Evolutionary conservation across 768 basidiomycete species (phyloP).

Genomic region (Suillus variegatus): DNA sequence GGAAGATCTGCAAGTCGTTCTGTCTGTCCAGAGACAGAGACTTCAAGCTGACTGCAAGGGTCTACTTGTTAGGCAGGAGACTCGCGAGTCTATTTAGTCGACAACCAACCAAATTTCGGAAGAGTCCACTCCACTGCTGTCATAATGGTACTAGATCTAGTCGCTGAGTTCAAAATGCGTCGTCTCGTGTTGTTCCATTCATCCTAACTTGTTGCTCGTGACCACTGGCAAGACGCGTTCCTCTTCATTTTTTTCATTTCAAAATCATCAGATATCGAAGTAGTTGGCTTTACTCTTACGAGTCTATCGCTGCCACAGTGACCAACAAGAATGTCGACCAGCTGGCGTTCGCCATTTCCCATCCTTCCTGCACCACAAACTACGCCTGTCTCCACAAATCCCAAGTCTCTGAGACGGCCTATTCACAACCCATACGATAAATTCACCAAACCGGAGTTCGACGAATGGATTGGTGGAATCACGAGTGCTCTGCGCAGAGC

Average conservation of each 20-base stretch:
- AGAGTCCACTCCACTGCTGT: neutral
- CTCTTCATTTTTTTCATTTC: neutral
- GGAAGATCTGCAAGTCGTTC: neutral
- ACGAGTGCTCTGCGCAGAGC: conserved; percentile 58
- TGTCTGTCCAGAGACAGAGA: neutral
- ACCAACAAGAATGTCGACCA: conserved; percentile 5
- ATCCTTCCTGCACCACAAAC: conserved; percentile 8
- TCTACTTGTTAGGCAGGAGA: neutral
- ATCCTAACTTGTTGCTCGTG: neutral
- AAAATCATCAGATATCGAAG: neutral
- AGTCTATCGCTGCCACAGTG: neutral
- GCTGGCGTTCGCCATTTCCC: conserved; percentile 8
- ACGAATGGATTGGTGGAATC: conserved; percentile 69
- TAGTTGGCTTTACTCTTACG: neutral
- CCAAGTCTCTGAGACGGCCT: conserved; percentile 41
- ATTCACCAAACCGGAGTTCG: conserved; percentile 67
- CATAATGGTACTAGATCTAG: neutral
- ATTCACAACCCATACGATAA: conserved; percentile 75
- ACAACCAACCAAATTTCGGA: neutral
- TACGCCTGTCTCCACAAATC: conserved; percentile 9
- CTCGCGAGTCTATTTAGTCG: neutral
- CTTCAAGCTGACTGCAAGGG: neutral
- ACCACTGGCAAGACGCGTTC: conserved; percentile 1
- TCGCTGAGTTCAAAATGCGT: conserved; percentile 6
- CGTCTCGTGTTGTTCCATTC: conserved; percentile 1